A percentile compares a stretch with the other conserved stretches of the same genome.
Evolutionary conservation across 345 rosid species (phyloP).

Genomic region (Salix purpurea): DNA sequence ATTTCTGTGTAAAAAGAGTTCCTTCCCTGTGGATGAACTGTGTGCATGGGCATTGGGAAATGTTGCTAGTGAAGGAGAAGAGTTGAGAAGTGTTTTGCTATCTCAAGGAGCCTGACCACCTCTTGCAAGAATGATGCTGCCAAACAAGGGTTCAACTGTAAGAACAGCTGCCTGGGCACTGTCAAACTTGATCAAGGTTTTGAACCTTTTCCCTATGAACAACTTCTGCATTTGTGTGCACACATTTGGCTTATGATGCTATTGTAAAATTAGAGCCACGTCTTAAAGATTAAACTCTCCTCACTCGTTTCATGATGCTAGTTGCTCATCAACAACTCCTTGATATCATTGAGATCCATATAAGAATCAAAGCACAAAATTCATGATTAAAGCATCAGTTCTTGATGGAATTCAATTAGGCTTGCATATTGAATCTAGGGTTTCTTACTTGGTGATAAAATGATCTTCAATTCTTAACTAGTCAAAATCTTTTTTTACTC

Average conservation of each 20-base stretch:
- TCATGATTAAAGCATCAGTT: no score
- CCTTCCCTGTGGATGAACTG: conserved; percentile 87
- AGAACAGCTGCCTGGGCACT: conserved; percentile 98
- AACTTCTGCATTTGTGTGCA: background rate
- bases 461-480: no score
- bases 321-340: background rate
- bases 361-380: no score
- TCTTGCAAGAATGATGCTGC: conserved; percentile 94
- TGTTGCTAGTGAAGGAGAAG: conserved; percentile 97
- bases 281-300: background rate
- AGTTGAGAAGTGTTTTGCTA: conserved; percentile 73
- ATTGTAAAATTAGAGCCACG: background rate
- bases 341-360: no score
- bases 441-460: no score
- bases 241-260: background rate
- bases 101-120: conserved; percentile 88
- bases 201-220: conserved; percentile 10
- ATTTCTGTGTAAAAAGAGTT: conserved; percentile 60
- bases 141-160: conserved; percentile 79
- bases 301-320: background rate
- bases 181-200: conserved; percentile 93
- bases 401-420: no score
- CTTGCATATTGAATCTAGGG: no score
- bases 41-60: conserved; percentile 98
- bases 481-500: no score